Conservation (phyloP, 306 rosid genomes). For the Inga leiocalycina region DNA sequence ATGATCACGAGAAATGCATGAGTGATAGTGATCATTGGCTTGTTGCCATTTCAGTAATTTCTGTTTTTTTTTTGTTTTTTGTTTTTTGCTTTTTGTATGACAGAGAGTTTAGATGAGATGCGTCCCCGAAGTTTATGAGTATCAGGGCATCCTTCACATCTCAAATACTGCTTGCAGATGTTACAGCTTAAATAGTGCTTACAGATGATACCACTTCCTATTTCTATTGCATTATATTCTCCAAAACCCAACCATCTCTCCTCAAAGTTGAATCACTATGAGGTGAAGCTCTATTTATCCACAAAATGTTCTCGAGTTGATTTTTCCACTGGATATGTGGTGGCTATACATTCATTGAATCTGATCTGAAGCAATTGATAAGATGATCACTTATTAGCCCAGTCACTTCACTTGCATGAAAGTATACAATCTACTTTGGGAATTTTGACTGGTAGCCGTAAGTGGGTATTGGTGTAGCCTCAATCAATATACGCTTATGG, state of each 20-base stretch:
- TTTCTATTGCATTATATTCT: constrained; percentile 46
- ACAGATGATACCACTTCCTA: neutral
- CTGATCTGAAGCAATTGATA: constrained; percentile 68
- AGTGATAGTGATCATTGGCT: constrained; percentile 4
- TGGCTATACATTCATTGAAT: constrained; percentile 52
- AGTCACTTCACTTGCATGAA: constrained; percentile 77
- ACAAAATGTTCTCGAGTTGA: constrained; percentile 38
- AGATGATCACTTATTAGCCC: constrained; percentile 79
- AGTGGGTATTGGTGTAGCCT: constrained; percentile 56
- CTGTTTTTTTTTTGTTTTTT: neutral
- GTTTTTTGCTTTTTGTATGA: neutral
- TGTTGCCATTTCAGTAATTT: constrained; percentile 26
- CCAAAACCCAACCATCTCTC: constrained; percentile 34
- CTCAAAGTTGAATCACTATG: constrained; percentile 18
- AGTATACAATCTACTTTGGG: constrained; percentile 71
- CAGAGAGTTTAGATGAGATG: neutral
- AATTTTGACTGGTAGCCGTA: constrained; percentile 60
- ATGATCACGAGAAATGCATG: constrained; percentile 19
- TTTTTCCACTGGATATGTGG: constrained; percentile 41
- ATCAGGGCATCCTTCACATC: no score
- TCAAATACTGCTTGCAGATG: no score
- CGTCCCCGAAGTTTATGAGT: neutral
- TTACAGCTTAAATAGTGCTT: neutral
- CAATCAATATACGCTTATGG: constrained; percentile 52
- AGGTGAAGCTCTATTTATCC: constrained; percentile 41